Evolutionary conservation across 495 filamentous ascomycete genomes (phyloP), one percentile per base, ranked within the genome.

Genomic region (Podospora conica): DNA sequence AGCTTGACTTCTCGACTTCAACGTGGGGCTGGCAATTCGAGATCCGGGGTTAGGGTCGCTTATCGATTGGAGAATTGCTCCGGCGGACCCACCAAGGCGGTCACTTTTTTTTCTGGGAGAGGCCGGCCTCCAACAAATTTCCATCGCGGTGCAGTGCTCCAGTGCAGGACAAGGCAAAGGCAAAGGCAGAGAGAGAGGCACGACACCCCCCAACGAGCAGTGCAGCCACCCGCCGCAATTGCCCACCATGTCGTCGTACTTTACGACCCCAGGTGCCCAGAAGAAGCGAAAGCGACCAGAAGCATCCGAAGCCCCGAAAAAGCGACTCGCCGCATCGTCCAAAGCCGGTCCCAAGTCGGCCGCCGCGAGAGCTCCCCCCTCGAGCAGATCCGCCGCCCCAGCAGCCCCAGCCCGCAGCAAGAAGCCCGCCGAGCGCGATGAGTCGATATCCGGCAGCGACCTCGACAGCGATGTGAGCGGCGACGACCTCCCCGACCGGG

Each of bases 401-500:
- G n/a, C n/a, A 33, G 60, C 80, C 59, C 78, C 82, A 66, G 74
- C 81, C 18, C 15, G 15, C 65, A 82, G 84, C 59, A 86, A 84
- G 75, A 87, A 86, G 77, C 77, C 83, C 79, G 81, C 81, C 66
- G 82, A 86, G 70, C 77, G 80, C 71, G 82, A 89, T 68, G 87
- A 92, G 55, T 93, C 91, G 10, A 96, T 97, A 74, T 96, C 92
- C 11, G 91, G 91, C 22, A 95, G 91, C 77, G 93, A 96, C 22
- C 78, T 86, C 15, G 88, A 89, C 56, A 78, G 78, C 65, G 81
- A 73, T 27, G 67, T 67, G 21, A 75, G 71, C 29, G 73, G 63
- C 3, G 74, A 71, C 31, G 74, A 76, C 11, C 55, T 67, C 31
- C 77, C 75, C 11, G 76, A 79, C 18, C 78, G 79, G 23, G 75